A percentile compares a stretch with the other conserved stretches of the same genome.
phyloP scores from a whole-genome alignment of 306 rosid species.

The Cajanus cajan region DNA sequence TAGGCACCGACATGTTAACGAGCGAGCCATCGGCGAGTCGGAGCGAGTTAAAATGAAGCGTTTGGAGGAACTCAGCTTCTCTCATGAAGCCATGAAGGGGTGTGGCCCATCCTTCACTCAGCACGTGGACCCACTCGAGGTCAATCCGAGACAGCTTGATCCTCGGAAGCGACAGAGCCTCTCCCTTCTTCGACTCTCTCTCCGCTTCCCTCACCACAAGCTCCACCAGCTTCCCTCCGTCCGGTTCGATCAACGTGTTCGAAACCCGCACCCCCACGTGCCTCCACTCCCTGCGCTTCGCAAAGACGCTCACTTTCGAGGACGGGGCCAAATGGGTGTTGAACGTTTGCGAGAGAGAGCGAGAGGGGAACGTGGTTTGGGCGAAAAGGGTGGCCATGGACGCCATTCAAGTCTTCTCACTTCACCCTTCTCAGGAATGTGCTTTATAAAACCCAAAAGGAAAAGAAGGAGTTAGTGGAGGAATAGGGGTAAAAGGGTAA shows the following conservation, averaged over 20 bases:
- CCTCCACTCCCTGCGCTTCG: neutral
- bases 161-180: conserved; percentile 65
- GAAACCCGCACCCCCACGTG: conserved; percentile 56
- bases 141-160: conserved; percentile 72
- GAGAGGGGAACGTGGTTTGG: conserved; percentile 49
- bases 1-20: conserved; percentile 94
- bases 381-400: conserved; percentile 72
- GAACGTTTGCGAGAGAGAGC: conserved; percentile 34
- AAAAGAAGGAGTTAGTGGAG: conserved; percentile 33
- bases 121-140: conserved; percentile 84
- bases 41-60: conserved; percentile 97
- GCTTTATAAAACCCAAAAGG: conserved; percentile 14
- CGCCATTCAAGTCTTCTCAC: conserved; percentile 92
- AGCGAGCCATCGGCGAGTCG: conserved; percentile 74
- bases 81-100: conserved; percentile 91
- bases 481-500: conserved; percentile 34
- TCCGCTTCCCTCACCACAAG: conserved; percentile 60
- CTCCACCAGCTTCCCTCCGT: conserved; percentile 85
- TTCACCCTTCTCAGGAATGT: neutral
- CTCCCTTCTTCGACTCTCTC: conserved; percentile 54
- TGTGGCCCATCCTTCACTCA: conserved; percentile 98
- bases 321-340: conserved; percentile 51
- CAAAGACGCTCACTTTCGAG: conserved; percentile 29
- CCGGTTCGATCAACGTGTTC: conserved; percentile 77
- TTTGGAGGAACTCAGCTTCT: conserved; percentile 99